Evolutionary conservation across 2,329 filamentous ascomycete species (phyloP), one percentile per base, ranked within the genome.

Genomic region (Monilinia polystroma): DNA sequence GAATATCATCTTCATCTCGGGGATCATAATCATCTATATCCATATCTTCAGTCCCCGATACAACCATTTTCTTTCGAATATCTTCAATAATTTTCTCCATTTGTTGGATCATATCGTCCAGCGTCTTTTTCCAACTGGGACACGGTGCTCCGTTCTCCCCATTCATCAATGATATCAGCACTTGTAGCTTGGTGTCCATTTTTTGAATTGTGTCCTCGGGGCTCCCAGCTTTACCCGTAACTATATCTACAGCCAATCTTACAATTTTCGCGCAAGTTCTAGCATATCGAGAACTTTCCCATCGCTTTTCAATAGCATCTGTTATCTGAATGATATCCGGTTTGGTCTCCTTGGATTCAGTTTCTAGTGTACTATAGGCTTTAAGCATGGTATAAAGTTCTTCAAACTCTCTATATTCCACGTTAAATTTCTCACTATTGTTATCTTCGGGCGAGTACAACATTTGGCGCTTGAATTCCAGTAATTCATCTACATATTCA

Each of bases 391-490:
- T 10, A 23, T 49, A 4, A 5, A 60, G 11, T 11, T 60, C 58
- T 38, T 3, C 29, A 51, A 60, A 51, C 26, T 60, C 58, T 10
- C 14, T 23, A 26, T 38, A 12, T 51, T 60, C 58, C 1, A 51
- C 1, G 12, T 14, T 1, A 8, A 51, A 26, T 20, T 51, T 51
- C 16, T 12, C 4, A 10, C 20, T 5, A 5, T 38, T 4, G 38
- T 6, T 11, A 23, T 60, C 45, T 7, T 23, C 2, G 2, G 58
- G 58, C 10, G 29, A 26, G 16, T 26, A 60, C 49, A 60, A 51
- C 45, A 60, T 51, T 3, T 60, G 58, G 32, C 58, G 45, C 32
- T 16, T 26, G 1, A 51, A 60, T 20, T 60, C 58, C 26, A 60
- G 45, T 10, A 38, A 26, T 23, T 60, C 58, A 51, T 60, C 58